Evolutionary conservation across 495 filamentous ascomycete genomes (phyloP).

Genomic region (Talaromyces proteolyticus): DNA sequence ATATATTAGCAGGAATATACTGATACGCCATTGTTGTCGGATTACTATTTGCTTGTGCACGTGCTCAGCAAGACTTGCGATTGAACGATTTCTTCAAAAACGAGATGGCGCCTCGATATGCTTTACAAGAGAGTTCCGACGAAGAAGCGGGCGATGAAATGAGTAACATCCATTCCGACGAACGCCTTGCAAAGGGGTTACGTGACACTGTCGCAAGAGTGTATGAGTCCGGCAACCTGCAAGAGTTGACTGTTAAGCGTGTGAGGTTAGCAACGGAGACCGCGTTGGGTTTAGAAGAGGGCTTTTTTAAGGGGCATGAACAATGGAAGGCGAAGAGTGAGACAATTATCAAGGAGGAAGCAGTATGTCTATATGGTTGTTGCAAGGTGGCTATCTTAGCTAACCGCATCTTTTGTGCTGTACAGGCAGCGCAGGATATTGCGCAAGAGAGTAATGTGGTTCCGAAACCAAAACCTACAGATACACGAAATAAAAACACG

Average conservation of each 20-base stretch:
- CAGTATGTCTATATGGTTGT: constrained; percentile 55
- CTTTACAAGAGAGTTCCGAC: constrained; percentile 25
- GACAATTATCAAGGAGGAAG: constrained; percentile 59
- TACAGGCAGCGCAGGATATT: constrained; percentile 25
- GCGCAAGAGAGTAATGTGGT: constrained; percentile 11
- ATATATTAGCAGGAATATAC: too few relatives aligned
- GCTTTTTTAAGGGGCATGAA: constrained; percentile 58
- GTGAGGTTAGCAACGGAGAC: constrained; percentile 64
- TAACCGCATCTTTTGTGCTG: constrained; percentile 1
- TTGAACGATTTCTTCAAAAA: too few relatives aligned
- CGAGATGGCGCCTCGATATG: constrained; percentile 31
- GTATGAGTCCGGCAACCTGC: constrained; percentile 50
- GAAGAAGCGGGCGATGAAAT: constrained; percentile 22
- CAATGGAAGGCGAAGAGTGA: constrained; percentile 82
- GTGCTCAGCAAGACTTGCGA: too few relatives aligned
- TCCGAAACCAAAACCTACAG: not conserved
- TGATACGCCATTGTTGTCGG: not conserved
- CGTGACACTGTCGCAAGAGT: constrained; percentile 51
- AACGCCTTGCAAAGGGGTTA: constrained; percentile 46
- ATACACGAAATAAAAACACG: constrained; percentile 23
- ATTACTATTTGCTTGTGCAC: not conserved
- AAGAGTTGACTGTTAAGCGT: constrained; percentile 69
- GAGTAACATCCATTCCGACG: constrained; percentile 22
- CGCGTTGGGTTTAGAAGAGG: constrained; percentile 55
- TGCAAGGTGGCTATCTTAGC: not conserved